Percentiles rank a stretch among this genome's conserved stretches.
Conservation (phyloP, 2,329 filamentous ascomycete genomes). For the Coniochaeta sp. region DNA sequence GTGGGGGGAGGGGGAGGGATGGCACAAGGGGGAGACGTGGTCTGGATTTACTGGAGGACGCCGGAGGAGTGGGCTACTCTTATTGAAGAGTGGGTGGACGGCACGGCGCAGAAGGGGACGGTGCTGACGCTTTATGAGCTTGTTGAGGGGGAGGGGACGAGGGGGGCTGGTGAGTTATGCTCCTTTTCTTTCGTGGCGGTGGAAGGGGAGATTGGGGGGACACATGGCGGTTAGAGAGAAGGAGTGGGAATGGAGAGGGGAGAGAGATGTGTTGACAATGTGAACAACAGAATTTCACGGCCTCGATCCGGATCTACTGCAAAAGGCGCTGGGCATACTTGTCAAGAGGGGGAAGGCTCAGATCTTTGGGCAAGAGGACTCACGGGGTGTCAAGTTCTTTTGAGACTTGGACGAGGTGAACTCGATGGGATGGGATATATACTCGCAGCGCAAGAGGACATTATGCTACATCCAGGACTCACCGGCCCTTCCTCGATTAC, state of each 20-base stretch:
- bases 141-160: constrained; percentile 74
- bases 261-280: neutral
- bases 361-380: constrained; percentile 84
- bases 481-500: too few species aligned
- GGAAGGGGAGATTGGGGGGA: constrained; percentile 9
- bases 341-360: constrained; percentile 90
- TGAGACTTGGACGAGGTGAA: constrained; percentile 32
- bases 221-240: too few species aligned
- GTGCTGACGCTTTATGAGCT: constrained; percentile 93
- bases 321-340: constrained; percentile 70
- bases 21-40: constrained; percentile 46
- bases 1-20: constrained; percentile 24
- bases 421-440: too few species aligned
- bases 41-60: constrained; percentile 77
- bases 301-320: constrained; percentile 77
- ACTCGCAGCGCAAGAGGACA: too few species aligned
- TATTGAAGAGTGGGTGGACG: constrained; percentile 76
- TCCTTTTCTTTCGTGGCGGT: neutral
- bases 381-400: constrained; percentile 94
- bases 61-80: constrained; percentile 84
- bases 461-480: too few species aligned
- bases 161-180: constrained; percentile 53
- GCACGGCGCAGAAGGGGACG: constrained; percentile 78
- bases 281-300: constrained; percentile 72
- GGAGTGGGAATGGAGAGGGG: constrained; percentile 9